phyloP scores from a whole-genome alignment of 352 stramenopile species.

The Plasmopara muralis region DNA sequence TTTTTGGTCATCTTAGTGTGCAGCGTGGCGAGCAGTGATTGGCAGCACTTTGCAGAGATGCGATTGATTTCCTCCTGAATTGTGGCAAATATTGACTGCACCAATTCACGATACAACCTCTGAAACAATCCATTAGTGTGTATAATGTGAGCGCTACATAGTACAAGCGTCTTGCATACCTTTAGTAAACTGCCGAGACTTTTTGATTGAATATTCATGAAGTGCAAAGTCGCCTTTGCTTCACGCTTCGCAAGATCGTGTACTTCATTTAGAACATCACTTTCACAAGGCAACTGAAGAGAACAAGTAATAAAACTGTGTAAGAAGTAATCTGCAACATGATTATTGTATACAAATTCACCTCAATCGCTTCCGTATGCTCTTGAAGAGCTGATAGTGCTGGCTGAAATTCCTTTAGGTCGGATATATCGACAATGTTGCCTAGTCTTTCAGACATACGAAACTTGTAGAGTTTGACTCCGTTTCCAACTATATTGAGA shows the following conservation, averaged over 20 bases:
- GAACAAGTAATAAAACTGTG: conserved; percentile 1
- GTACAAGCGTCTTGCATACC: conserved; percentile 20
- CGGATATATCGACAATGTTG: conserved; percentile 64
- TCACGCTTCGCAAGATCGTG: conserved; percentile 49
- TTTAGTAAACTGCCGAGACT: conserved; percentile 57
- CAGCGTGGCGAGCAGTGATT: conserved; percentile 44
- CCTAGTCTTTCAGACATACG: conserved; percentile 59
- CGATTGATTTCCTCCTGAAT: conserved; percentile 73
- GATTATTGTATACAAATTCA: conserved; percentile 5
- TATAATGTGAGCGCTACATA: not conserved
- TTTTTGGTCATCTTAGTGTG: conserved; percentile 57
- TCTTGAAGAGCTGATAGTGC: conserved; percentile 25
- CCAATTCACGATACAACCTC: conserved; percentile 77
- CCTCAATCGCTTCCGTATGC: conserved; percentile 31
- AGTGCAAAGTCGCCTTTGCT: conserved; percentile 33
- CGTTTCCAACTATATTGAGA: conserved; percentile 71
- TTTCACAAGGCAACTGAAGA: conserved; percentile 54
- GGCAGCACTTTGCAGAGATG: conserved; percentile 56
- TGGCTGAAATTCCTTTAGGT: conserved; percentile 51
- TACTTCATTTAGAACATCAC: conserved; percentile 33
- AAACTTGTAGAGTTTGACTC: conserved; percentile 74
- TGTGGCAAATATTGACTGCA: conserved; percentile 56
- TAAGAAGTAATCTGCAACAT: conserved; percentile 1
- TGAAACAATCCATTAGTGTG: conserved; percentile 13
- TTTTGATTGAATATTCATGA: conserved; percentile 59